Conservation (phyloP, 2,329 filamentous ascomycete species). For the Elsinoe fawcettii region DNA sequence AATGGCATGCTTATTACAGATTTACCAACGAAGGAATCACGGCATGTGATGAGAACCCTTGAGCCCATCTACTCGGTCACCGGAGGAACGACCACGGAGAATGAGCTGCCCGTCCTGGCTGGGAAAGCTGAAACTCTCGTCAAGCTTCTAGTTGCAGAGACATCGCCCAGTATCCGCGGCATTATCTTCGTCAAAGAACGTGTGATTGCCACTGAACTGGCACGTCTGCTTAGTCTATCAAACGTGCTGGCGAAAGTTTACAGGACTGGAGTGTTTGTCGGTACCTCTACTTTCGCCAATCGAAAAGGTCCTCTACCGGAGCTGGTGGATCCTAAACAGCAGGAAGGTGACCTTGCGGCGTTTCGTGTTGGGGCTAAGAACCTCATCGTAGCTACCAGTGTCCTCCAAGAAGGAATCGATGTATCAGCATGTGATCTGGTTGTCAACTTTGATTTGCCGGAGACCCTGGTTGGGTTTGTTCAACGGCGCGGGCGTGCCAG, state of each 20-base stretch:
- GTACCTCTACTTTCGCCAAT: conserved; percentile 37
- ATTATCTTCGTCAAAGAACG: conserved; percentile 43
- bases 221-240: conserved; percentile 31
- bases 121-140: conserved; percentile 25
- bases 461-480: conserved; percentile 56
- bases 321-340: conserved; percentile 40
- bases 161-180: conserved; percentile 30
- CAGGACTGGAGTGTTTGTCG: conserved; percentile 45
- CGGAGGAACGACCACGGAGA: neutral
- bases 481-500: conserved; percentile 59
- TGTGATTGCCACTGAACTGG: conserved; percentile 36
- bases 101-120: neutral
- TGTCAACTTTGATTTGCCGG: conserved; percentile 55
- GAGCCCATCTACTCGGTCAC: neutral
- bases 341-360: conserved; percentile 46
- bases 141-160: conserved; percentile 31
- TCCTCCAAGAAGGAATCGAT: conserved; percentile 56
- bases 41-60: neutral
- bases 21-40: neutral
- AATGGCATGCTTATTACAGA: neutral
- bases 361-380: conserved; percentile 48
- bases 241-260: conserved; percentile 23
- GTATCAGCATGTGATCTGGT: conserved; percentile 57
- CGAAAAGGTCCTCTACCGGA: conserved; percentile 44
- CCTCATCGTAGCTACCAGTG: conserved; percentile 51